These are phyloP conservation scores for Teratosphaeria nubilosa DNA, from an alignment of 2,329 filamentous ascomycete species.

Conservation along the genomic window DNA sequence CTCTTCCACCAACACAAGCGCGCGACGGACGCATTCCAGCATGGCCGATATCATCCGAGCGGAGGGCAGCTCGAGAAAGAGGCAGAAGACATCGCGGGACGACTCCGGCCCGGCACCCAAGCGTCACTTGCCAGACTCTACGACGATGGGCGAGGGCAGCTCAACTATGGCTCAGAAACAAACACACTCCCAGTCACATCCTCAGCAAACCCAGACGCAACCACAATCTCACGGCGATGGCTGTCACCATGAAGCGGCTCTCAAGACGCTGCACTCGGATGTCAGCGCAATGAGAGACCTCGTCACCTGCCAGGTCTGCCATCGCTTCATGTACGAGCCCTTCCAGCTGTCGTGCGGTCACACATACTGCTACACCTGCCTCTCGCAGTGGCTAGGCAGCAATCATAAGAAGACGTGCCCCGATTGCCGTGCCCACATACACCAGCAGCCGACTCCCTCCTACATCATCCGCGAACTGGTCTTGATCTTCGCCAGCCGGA, in stretches of 20 bases:
- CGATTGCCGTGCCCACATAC: conserved; percentile 53
- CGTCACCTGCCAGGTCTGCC: conserved; percentile 59
- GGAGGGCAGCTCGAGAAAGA: not conserved
- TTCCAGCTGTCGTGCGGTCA: conserved; percentile 60
- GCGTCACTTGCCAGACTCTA: not conserved
- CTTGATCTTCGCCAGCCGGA: conserved; percentile 49
- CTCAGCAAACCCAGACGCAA: not conserved
- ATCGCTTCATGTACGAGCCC: conserved; percentile 58
- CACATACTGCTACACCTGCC: conserved; percentile 57
- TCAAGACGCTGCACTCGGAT: conserved; percentile 32
- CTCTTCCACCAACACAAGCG: not conserved
- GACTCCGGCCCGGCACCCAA: not conserved
- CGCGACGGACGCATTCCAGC: not conserved
- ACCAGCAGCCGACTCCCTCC: conserved; percentile 51
- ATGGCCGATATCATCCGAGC: not conserved
- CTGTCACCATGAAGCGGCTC: conserved; percentile 16
- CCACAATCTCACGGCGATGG: not conserved
- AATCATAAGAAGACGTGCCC: conserved; percentile 57
- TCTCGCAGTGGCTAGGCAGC: conserved; percentile 41
- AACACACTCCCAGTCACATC: not conserved
- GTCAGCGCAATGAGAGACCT: conserved; percentile 51
- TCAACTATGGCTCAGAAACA: not conserved
- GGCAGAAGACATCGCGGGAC: not conserved
- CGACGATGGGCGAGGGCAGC: not conserved
- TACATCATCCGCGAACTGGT: conserved; percentile 58